Evolutionary conservation across 1,284 basidiomycete genomes (phyloP).

Genomic region (Schizophyllum commune): DNA sequence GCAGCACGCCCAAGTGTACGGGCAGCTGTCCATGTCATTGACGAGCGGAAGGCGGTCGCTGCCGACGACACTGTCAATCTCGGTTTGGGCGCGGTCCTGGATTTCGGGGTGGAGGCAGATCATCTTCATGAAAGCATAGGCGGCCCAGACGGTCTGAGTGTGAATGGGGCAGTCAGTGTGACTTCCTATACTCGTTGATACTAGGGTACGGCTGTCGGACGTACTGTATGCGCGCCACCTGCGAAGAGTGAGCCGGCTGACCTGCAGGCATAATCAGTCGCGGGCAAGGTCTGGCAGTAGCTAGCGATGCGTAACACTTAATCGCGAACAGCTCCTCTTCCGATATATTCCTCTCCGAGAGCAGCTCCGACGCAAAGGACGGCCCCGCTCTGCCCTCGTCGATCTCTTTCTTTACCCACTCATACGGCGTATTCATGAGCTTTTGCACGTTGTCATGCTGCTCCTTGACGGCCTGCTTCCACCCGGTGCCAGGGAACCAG

Average conservation of each 20-base stretch:
- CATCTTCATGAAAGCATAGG: constrained; percentile 29
- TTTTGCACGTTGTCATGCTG: constrained; percentile 9
- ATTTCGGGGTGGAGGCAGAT: constrained; percentile 16
- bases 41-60: constrained; percentile 12
- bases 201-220: background rate
- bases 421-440: constrained; percentile 18
- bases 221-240: constrained; percentile 27
- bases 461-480: constrained; percentile 20
- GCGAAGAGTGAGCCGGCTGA: constrained; percentile 26
- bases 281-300: background rate
- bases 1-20: constrained; percentile 15
- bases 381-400: background rate
- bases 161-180: background rate
- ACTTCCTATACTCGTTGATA: background rate
- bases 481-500: background rate
- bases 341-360: background rate
- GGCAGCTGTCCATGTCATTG: constrained; percentile 12
- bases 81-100: constrained; percentile 15
- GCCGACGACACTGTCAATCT: constrained; percentile 16
- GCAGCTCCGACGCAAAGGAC: background rate
- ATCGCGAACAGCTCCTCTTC: background rate
- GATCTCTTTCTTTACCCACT: constrained; percentile 15
- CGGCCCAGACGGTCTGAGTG: constrained; percentile 28
- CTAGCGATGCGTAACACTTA: background rate
- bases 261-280: constrained; percentile 10